Evolutionary conservation across 2,329 filamentous ascomycete genomes (phyloP), one percentile per base, ranked within the genome.

Genomic region (Pleoardoris graminearum): DNA sequence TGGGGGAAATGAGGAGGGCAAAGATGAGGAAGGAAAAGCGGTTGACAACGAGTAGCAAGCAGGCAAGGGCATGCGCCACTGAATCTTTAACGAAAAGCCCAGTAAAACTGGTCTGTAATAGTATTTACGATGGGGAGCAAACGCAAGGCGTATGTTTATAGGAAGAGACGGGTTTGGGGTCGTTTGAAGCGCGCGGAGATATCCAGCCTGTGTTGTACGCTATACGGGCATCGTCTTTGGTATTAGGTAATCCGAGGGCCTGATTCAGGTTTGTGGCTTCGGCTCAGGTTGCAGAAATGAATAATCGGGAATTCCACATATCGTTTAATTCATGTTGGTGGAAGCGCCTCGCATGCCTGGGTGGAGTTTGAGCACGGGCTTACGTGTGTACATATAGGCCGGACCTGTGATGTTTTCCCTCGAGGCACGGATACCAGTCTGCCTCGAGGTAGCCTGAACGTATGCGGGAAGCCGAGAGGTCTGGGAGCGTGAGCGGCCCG

Each of bases 21-120:
- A 48, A 29, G n/a, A 59, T 50, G 59, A 62, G 58, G 55, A 47
- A 35, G 37, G 48, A 23, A 53, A 51, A 25, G 29, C 53, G 45
- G 43, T 16, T 50, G 53, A 32, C 30, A 45, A 44, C 17, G 50
- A 52, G 43, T 47, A 52, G 50, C n/a, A 4, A 21, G 29, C 48
- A 37, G 17, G 29, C 17, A 44, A 32, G 14, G 10, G 22, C 19
- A 46, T n/a, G 27, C 43, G 39, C 39, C 8, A 43, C 16, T 19
- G 16, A 43, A 43, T 30, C 25, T 17, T 32, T 43, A 43, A 43
- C 25, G 39, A 43, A 33, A 33, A 12, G 3, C 38, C 23, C 42
- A 45, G 43, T 30, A 25, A 7, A 10, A 7, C 21, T n/a, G 43
- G 21, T 27, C 23, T 46, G 48, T 50, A 50, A 50, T 37, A 4